Conservation (phyloP, 257 asterid species). For the Fraxinus quadrangulata region DNA sequence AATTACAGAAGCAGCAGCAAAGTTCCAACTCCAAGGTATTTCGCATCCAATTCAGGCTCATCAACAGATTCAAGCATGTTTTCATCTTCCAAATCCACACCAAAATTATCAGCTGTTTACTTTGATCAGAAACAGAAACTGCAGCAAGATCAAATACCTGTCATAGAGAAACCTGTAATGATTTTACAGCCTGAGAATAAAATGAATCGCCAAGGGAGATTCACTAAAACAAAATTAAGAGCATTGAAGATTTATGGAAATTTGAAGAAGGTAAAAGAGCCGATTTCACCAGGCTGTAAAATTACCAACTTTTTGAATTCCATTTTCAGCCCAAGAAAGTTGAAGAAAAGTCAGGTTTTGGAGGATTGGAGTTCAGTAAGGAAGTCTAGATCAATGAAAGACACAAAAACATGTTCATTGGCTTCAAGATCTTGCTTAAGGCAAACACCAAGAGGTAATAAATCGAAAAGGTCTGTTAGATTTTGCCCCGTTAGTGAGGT, state of each 20-base stretch:
- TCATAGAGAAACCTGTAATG: slow-evolving; percentile 18
- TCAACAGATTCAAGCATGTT: slow-evolving; percentile 67
- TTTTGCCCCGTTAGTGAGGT: slow-evolving; percentile 68
- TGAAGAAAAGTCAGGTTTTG: slow-evolving; percentile 39
- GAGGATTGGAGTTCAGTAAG: slow-evolving; percentile 60
- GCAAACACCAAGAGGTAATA: slow-evolving; percentile 43
- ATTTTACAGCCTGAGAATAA: slow-evolving; percentile 15
- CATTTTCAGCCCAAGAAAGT: slow-evolving; percentile 64
- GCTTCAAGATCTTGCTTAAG: slow-evolving; percentile 58
- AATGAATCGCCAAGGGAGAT: slow-evolving; percentile 29
- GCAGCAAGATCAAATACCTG: background rate
- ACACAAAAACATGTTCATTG: slow-evolving; percentile 38
- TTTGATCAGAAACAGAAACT: slow-evolving; percentile 11
- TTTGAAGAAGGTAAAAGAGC: slow-evolving; percentile 51
- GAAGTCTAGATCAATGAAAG: slow-evolving; percentile 70
- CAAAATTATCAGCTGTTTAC: slow-evolving; percentile 32
- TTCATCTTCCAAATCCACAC: slow-evolving; percentile 49
- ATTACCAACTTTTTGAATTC: slow-evolving; percentile 62
- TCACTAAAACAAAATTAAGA: slow-evolving; percentile 31
- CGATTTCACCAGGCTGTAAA: slow-evolving; percentile 57
- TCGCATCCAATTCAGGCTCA: slow-evolving; percentile 55
- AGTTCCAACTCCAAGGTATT: slow-evolving; percentile 32
- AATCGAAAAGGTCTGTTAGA: slow-evolving; percentile 69
- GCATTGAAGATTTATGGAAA: slow-evolving; percentile 43
- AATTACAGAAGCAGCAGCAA: slow-evolving; percentile 27